Base-by-base conservation (phyloP, 2,329 filamentous ascomycete genomes). In the Neopestalotiopsis rosae region DNA sequence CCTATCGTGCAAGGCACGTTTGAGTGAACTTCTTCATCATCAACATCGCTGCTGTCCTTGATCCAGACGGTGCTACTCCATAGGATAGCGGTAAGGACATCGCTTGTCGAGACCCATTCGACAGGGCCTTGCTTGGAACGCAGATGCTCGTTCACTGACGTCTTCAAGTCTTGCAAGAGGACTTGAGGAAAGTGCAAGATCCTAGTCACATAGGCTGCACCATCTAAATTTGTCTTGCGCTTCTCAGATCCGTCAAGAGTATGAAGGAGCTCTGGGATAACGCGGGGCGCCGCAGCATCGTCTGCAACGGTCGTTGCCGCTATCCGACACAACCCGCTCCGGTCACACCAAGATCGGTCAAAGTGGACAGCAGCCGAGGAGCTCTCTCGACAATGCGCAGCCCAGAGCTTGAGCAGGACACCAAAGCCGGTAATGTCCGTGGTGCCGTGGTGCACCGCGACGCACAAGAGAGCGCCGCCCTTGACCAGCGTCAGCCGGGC, bases 351-450 rank as follows among this genome's bases (percentile, higher is more conserved):
- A 57, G 52, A 67, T 34, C 61, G 65, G n/a, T 72, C 57, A 17
- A 76, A 76, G 1, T 69, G 69, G 12, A 67, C 61, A 20, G 65
- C 56, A 1, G 52, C 61, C 14, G 72, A 72, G 4, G 69, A 61
- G 5, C 67, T 69, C 7, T 68, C 63, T 2, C 74, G 73, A 45
- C 76, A 77, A 67, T 75, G 67, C 17, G 75, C 69, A 13, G 76
- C 75, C 76, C 77, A 78, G 4, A 77, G 68, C 58, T 72, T 73
- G n/a, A 78, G 73, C 32, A 78, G 69, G 5, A 69, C 62, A 9
- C 72, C 76, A 24, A 74, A 73, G 12, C 77, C 77, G 1, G 76
- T 77, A 61, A 78, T 76, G 32, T 78, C 77, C 6, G 73, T 75
- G 4, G 74, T 73, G 59, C 65, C 67, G 20, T 78, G 76, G 61